Conservation (phyloP, 1,139 yeast species). For the Kodamaea anthophila region DNA sequence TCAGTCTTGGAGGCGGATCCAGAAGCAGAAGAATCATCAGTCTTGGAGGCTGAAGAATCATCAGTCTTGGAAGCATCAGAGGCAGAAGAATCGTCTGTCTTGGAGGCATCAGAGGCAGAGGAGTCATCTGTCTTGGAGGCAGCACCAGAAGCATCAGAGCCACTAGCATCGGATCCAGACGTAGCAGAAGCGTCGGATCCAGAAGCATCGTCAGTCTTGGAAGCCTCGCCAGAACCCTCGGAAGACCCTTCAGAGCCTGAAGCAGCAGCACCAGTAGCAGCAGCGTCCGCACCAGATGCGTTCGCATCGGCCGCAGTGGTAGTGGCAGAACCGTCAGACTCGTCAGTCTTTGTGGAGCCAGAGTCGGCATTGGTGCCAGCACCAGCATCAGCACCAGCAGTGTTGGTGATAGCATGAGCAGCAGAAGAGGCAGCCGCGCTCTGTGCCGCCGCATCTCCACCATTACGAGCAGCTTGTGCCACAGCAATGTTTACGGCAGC, state of each 20-base stretch:
- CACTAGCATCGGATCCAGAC: conserved; percentile 3
- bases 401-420: conserved; percentile 1
- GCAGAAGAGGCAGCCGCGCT: conserved; percentile 3
- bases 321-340: conserved; percentile 2
- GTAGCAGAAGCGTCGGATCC: conserved; percentile 3
- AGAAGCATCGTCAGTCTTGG: conserved; percentile 1
- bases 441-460: conserved; percentile 3
- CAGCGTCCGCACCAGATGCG: conserved; percentile 1
- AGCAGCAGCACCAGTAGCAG: conserved; percentile 4
- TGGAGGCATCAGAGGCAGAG: conserved; percentile 3
- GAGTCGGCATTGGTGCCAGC: conserved; percentile 1
- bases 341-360: no score
- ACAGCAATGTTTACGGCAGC: conserved; percentile 5
- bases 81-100: conserved; percentile 2
- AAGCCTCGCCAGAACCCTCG: conserved; percentile 1
- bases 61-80: conserved; percentile 3
- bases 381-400: conserved; percentile 2
- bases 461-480: conserved; percentile 1
- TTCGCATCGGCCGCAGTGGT: conserved; percentile 1
- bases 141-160: conserved; percentile 4
- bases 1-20: conserved; percentile 1
- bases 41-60: background rate
- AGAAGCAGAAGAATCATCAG: conserved; percentile 1
- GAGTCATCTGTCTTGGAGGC: conserved; percentile 3
- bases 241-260: conserved; percentile 2